Percentiles rank a stretch among this genome's conserved stretches.
These are phyloP conservation scores for Batrachochytrium dendrobatidis DNA, from an alignment of 371 early-diverging fungal genomes.

Conservation along the genomic window DNA sequence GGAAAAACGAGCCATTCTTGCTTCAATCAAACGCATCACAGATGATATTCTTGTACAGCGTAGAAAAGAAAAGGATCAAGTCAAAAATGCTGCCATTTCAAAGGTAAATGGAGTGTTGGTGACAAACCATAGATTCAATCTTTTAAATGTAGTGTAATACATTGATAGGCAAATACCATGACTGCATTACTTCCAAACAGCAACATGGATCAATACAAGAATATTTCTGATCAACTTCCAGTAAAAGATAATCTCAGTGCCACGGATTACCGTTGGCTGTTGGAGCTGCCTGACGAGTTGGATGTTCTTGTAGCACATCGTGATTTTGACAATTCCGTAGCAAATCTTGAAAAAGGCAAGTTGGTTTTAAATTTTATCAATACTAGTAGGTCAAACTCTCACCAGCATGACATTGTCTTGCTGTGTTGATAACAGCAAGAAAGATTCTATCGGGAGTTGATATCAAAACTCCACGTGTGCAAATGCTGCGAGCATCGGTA, in stretches of 20 bases:
- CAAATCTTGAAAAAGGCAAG: conserved; percentile 60
- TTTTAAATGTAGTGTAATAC: background rate
- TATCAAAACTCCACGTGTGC: conserved; percentile 37
- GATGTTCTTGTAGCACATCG: conserved; percentile 83
- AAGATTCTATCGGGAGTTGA: conserved; percentile 4
- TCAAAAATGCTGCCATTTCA: conserved; percentile 10
- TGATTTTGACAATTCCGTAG: conserved; percentile 76
- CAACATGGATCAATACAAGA: too few species aligned
- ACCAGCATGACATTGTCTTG: background rate
- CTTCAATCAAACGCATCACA: conserved; percentile 56
- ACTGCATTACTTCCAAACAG: background rate
- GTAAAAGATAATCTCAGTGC: background rate
- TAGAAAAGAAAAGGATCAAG: conserved; percentile 34
- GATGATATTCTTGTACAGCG: conserved; percentile 53
- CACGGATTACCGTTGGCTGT: conserved; percentile 42
- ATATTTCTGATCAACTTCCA: too few species aligned
- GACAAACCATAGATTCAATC: conserved; percentile 4
- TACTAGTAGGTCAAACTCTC: background rate
- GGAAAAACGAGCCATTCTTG: conserved; percentile 63
- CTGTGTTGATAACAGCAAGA: background rate
- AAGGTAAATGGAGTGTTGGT: too few species aligned
- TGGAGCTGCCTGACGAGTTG: conserved; percentile 70
- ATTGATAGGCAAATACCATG: background rate
- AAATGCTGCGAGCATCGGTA: conserved; percentile 45
- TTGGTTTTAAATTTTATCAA: background rate